Base-by-base conservation (phyloP, 768 basidiomycete genomes). In the Suillus placidus region DNA sequence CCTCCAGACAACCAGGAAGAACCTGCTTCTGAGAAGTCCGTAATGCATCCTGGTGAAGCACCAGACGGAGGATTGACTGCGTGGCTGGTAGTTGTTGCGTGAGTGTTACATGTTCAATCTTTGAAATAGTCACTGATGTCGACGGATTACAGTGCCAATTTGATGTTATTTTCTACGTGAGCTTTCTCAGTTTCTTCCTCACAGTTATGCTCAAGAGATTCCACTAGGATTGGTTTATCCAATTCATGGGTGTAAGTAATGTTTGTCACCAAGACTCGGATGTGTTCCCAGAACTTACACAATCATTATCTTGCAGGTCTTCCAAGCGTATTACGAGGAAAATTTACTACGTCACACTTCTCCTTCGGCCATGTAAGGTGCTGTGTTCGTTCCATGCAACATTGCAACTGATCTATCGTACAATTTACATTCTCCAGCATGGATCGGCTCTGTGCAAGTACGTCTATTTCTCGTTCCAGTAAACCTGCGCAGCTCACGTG, bases 401-500 rank as follows among this genome's bases (percentile, higher is more conserved):
- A 3, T 12, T 13, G 1, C 26, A 16, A 49, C 14, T 23, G 20
- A 26, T 18, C 2, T 32, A 30, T 34, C 6, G 14, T 18, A 23
- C 3, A 55, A 45, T n/a, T n/a, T 20, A 9, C 23, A 20, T 14
- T 65, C 58, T n/a, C 34, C 67, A 92, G 85, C 91, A 51, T 93
- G 91, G 91, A 93, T 93, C 43, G 91, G 91, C 4, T 93, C 91
- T 1, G 78, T 88, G 30, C 91, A 92, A 78, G 90, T 87, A 56
- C 8, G 71, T 66, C 34, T 66, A 40, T 12, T 14, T 56, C 49
- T 18, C 6, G 52, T 52, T 51, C 56, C 54, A 26, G 49, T 55
- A 45, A 62, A 37, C 55, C 40, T 47, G n/a, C 10, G 61, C 32
- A 14, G 30, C 34, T 51, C 20, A 58, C 7, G 1, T 30, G 23